These are phyloP conservation scores for Lachancea cidri DNA, from an alignment of 805 yeast species.

Conservation along the genomic window DNA sequence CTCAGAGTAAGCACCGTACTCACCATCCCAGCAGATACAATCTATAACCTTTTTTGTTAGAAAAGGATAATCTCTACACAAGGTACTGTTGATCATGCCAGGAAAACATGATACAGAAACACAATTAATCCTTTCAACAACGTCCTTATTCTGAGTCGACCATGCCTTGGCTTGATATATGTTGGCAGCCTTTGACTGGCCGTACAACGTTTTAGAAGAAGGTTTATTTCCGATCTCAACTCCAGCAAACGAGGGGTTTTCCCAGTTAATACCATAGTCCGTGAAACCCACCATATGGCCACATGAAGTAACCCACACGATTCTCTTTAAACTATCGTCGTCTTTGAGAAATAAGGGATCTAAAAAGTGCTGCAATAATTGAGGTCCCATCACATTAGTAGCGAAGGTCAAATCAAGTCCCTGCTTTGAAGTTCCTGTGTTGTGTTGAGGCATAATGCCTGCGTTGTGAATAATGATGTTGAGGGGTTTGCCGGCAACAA, in stretches of 20 bases:
- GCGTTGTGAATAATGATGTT: slow-evolving; percentile 35
- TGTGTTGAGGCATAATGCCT: slow-evolving; percentile 32
- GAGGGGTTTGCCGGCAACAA: slow-evolving; percentile 19
- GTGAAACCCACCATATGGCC: slow-evolving; percentile 29
- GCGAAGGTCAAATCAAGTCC: slow-evolving; percentile 37
- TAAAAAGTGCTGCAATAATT: slow-evolving; percentile 34
- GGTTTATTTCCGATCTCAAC: slow-evolving; percentile 18
- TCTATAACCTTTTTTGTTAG: slow-evolving; percentile 9
- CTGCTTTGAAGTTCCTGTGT: slow-evolving; percentile 27
- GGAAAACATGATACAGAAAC: slow-evolving; percentile 35
- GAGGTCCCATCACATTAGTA: slow-evolving; percentile 36
- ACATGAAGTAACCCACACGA: slow-evolving; percentile 38
- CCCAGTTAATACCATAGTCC: slow-evolving; percentile 32
- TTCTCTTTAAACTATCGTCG: slow-evolving; percentile 29
- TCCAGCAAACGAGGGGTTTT: slow-evolving; percentile 25
- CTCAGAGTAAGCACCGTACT: slow-evolving; percentile 37
- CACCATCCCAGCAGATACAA: slow-evolving; percentile 17
- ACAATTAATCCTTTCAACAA: slow-evolving; percentile 25
- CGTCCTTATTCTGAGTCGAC: slow-evolving; percentile 25
- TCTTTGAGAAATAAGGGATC: slow-evolving; percentile 35
- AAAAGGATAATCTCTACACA: slow-evolving; percentile 25
- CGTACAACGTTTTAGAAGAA: slow-evolving; percentile 23
- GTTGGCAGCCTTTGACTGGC: slow-evolving; percentile 38
- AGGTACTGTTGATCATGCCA: slow-evolving; percentile 32
- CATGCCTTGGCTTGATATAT: slow-evolving; percentile 35